Evolutionary conservation across 495 filamentous ascomycete species (phyloP), one percentile per base, ranked within the genome.

Genomic region (Xylaria longipes): DNA sequence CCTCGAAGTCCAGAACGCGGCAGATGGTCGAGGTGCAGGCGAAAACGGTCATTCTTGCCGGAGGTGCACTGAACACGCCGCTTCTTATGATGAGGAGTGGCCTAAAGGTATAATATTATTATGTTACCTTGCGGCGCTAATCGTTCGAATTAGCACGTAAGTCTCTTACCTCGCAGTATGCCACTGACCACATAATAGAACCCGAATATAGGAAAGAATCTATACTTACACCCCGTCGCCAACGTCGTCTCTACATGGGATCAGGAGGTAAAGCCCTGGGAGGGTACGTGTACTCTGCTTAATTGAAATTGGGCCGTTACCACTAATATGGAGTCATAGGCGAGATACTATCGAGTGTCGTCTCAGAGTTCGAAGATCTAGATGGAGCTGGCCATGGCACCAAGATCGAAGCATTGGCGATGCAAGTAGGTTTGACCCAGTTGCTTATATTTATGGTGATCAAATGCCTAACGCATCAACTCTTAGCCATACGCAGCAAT

Each of bases 331-430:
- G 35, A 15, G 17, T 9, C 6, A 8, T 25, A 72, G 66, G 86
- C 46, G 78, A 83, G 4, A 89, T 91, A 31, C 79, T 95, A 46
- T 94, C 92, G 0, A 83, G 86, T 2, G 84, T 93, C 4, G 86
- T 89, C 65, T 87, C 84, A 41, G 87, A 92, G 54, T 91, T 92
- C 71, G 90, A 93, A 71, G 87, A 94, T 69, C 83, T 91, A 0
- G 92, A 94, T 75, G 85, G 85, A n/a, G 76, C 89, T 6, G 90
- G 91, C 31, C 91, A 95, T 72, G 93, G 93, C 11, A 81, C 81
- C 62, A 92, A 92, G 78, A 78, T 94, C 33, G 89, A 93, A 79
- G 8, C 56, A 20, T 8, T n/a, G 3, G 56, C 56, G 11, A 60
- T 60, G 56, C 56, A 57, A 14, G 54, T 46, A 46, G 17, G 43